These are phyloP conservation scores for Candida verbasci DNA, from an alignment of 805 yeast species.

Conservation along the genomic window DNA sequence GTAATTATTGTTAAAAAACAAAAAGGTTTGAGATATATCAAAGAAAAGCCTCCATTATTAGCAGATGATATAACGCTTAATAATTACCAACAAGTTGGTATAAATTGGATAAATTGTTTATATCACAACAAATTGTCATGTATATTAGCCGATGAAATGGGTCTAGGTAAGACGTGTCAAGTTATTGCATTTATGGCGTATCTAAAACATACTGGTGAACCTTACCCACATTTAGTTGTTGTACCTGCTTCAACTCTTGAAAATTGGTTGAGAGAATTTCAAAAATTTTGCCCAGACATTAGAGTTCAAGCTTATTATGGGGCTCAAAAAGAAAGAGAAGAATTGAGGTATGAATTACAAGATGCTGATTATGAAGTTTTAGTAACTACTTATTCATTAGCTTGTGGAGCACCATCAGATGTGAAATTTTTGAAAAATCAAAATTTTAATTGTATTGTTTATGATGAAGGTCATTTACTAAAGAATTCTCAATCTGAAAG, in stretches of 20 bases:
- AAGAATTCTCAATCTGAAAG: slow-evolving; percentile 88
- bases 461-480: slow-evolving; percentile 97
- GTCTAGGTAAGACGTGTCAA: slow-evolving; percentile 94
- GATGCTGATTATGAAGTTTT: slow-evolving; percentile 73
- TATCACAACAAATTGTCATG: slow-evolving; percentile 81
- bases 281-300: slow-evolving; percentile 78
- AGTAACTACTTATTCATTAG: slow-evolving; percentile 90
- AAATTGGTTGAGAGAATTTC: slow-evolving; percentile 94
- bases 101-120: slow-evolving; percentile 84
- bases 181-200: slow-evolving; percentile 89
- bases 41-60: slow-evolving; percentile 66
- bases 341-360: slow-evolving; percentile 65
- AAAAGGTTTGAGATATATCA: slow-evolving; percentile 44
- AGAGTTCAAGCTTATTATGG: slow-evolving; percentile 94
- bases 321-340: slow-evolving; percentile 76
- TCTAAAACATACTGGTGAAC: slow-evolving; percentile 57
- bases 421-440: slow-evolving; percentile 69
- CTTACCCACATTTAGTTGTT: slow-evolving; percentile 86
- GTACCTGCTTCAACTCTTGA: slow-evolving; percentile 97
- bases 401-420: slow-evolving; percentile 83
- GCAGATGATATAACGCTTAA: slow-evolving; percentile 65
- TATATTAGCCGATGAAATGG: slow-evolving; percentile 98
- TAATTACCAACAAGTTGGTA: slow-evolving; percentile 93
- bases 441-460: slow-evolving; percentile 81
- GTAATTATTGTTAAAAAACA: slow-evolving; percentile 18